Percentiles rank a stretch among this genome's conserved stretches.
phyloP scores from a whole-genome alignment of 768 basidiomycete genomes.

The Leucosporidium yakuticum region DNA sequence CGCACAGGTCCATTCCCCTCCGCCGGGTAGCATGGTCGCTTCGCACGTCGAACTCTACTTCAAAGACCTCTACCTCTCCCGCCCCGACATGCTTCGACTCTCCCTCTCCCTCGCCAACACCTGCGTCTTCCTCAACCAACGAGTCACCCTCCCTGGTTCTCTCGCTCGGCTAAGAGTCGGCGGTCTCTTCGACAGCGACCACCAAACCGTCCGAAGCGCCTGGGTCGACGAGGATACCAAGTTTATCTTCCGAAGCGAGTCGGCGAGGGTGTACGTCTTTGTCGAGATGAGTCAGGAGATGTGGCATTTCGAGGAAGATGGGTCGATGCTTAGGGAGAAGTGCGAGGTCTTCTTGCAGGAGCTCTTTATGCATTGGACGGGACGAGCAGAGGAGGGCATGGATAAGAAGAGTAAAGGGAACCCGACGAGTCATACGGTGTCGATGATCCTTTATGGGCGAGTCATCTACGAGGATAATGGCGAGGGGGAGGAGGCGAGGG shows the following conservation, averaged over 20 bases:
- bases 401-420: constrained; percentile 47
- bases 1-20: constrained; percentile 27
- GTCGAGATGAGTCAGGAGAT: constrained; percentile 94
- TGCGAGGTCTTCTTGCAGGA: constrained; percentile 92
- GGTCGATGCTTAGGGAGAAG: constrained; percentile 79
- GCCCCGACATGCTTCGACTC: constrained; percentile 94
- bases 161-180: constrained; percentile 72
- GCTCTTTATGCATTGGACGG: constrained; percentile 73
- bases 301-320: constrained; percentile 95
- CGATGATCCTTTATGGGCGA: constrained; percentile 87
- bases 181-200: constrained; percentile 57
- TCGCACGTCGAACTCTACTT: constrained; percentile 85
- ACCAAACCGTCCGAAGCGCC: constrained; percentile 50
- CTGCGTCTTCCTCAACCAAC: constrained; percentile 77
- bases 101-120: constrained; percentile 72
- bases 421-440: constrained; percentile 85
- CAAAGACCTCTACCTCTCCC: constrained; percentile 62
- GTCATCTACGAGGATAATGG: constrained; percentile 75
- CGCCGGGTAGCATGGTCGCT: constrained; percentile 50
- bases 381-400: constrained; percentile 9
- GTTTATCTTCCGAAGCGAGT: constrained; percentile 78
- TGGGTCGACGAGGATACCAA: constrained; percentile 77
- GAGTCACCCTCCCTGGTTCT: constrained; percentile 74
- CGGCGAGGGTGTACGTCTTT: constrained; percentile 86
- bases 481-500: constrained; percentile 58